These are phyloP conservation scores for Miscanthus sacchariflorus DNA, from an alignment of 202 grass and related monocot species.

Conservation along the genomic window DNA sequence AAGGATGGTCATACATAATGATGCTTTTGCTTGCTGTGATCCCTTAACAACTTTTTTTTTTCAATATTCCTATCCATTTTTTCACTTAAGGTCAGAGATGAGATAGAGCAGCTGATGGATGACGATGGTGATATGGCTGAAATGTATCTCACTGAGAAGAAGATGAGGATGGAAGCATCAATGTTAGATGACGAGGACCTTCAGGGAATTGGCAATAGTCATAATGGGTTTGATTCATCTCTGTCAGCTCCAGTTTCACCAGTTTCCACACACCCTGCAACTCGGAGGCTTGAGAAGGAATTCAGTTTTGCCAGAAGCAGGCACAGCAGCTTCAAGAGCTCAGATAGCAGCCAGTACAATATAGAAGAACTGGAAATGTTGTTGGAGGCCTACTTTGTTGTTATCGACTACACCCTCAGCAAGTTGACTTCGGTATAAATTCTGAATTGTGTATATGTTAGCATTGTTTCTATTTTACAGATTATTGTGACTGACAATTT, in stretches of 20 bases:
- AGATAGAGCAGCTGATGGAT: conserved; percentile 98
- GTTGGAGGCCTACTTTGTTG: conserved; percentile 96
- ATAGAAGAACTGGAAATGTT: conserved; percentile 96
- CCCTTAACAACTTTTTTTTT: conserved; percentile 11
- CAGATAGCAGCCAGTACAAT: conserved; percentile 57
- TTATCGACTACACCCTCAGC: conserved; percentile 83
- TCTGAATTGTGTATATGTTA: conserved; percentile 15
- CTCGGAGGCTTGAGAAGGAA: conserved; percentile 69
- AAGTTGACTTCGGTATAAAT: conserved; percentile 85
- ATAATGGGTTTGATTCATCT: conserved; percentile 54
- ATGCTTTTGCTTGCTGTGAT: conserved; percentile 28
- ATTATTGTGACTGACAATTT: conserved; percentile 34
- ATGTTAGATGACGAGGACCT: conserved; percentile 56
- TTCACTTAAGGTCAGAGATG: conserved; percentile 82
- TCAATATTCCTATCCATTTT: conserved; percentile 3
- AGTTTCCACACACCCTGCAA: conserved; percentile 50
- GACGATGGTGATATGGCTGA: conserved; percentile 99
- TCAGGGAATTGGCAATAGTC: conserved; percentile 46
- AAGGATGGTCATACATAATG: neutral
- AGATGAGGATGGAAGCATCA: conserved; percentile 72
- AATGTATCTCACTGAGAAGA: conserved; percentile 97
- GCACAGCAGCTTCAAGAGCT: conserved; percentile 69
- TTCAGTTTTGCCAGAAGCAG: conserved; percentile 71
- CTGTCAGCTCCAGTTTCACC: conserved; percentile 78
- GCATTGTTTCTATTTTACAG: neutral